Base-by-base conservation (phyloP, 2,329 filamentous ascomycete genomes). In the Aspergillus proliferans region DNA sequence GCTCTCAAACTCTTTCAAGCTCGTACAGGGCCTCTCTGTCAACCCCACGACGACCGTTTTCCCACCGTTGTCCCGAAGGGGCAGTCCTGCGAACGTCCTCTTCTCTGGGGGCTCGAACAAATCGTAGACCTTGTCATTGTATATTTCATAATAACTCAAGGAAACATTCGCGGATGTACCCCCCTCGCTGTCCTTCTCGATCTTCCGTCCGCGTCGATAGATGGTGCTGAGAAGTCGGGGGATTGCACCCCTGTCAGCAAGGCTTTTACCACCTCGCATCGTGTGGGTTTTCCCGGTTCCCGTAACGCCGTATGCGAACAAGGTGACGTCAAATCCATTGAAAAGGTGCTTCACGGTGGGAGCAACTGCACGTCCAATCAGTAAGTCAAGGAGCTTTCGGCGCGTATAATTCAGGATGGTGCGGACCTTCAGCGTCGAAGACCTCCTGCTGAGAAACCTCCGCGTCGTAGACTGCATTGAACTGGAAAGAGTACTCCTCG, bases 211-310 rank as follows among this genome's bases (percentile, higher is more conserved):
- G 52, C 88, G 79, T 43, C 92, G 82, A 67, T 92, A 97, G 50
- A 97, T 87, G 58, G 82, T 83, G 69, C 88, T 94, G 40, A 96
- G 77, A 48, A 95, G 73, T 51, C 91, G 78, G 12, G 91, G 91
- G 57, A 96, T 95, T 36, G 93, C 86, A 53, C 91, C 91, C 58
- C 91, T 81, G 48, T 95, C 90, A 4, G 86, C 85, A 48, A 95
- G 77, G 65, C 86, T 87, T 69, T 94, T 82, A 36, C 91, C 91
- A 56, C 91, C 91, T 55, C 91, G 85, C 90, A 96, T 95, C 2
- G 91, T 96, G 71, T 95, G 88, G 51, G 91, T 96, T 73, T 96
- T 96, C 48, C 91, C 91, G 0, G 90, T 95, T 43, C 91, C 91
- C 0, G 91, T 95, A 51, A 92, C 88, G 52, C 91, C 91, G 66